phyloP scores from a whole-genome alignment of 768 basidiomycete species.

The Mycena polygramma region DNA sequence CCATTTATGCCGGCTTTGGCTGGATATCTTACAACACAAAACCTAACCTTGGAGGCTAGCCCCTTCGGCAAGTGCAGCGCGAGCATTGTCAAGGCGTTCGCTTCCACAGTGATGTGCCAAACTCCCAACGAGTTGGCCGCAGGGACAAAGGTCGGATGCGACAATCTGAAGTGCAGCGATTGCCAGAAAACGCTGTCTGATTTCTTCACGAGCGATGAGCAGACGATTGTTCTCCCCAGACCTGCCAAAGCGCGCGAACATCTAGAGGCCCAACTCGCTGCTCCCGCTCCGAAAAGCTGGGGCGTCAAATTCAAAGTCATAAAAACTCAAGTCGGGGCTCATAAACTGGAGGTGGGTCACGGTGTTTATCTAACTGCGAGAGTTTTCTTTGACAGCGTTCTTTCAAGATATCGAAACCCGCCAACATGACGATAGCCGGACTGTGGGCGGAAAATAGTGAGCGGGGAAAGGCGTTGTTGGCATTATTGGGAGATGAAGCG shows the following conservation, averaged over 20 bases:
- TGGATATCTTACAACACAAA: not conserved
- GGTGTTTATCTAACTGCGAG: not conserved
- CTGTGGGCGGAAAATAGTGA: conserved; percentile 9
- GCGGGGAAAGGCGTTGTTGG: conserved; percentile 9
- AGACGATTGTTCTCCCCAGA: not conserved
- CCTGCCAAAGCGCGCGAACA: conserved; percentile 1
- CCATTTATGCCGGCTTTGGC: conserved; percentile 1
- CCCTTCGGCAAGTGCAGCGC: conserved; percentile 1
- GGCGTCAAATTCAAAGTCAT: not conserved
- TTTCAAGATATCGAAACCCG: conserved; percentile 12
- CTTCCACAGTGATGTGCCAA: not conserved
- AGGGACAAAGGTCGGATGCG: conserved; percentile 1
- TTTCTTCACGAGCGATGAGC: conserved; percentile 8
- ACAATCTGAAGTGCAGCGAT: not conserved
- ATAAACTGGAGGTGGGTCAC: conserved; percentile 6
- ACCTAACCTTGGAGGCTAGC: not conserved
- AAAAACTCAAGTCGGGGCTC: not conserved
- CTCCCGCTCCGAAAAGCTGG: not conserved
- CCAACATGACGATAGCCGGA: conserved; percentile 1
- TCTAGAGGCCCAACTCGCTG: not conserved
- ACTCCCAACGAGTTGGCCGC: not conserved
- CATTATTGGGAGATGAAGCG: not conserved
- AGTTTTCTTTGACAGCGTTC: not conserved
- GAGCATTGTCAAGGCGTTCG: conserved; percentile 13
- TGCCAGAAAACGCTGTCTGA: not conserved